Conservation (phyloP, 306 rosid species). For the Dalbergia cultrata region DNA sequence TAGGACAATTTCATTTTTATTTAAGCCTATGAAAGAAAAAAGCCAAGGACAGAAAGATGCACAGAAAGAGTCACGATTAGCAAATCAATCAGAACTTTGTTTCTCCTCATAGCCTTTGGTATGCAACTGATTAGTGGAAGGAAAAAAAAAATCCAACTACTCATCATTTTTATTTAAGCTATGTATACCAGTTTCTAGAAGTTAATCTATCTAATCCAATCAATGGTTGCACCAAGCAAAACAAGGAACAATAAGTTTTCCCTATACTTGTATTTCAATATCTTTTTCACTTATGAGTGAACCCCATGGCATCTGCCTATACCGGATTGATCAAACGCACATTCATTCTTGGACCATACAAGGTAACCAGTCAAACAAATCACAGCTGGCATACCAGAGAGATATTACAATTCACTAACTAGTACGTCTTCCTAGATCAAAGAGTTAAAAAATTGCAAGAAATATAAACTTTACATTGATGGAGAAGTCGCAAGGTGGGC, state of each 20-base stretch:
- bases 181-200: background rate
- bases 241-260: conserved; percentile 23
- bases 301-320: conserved; percentile 13
- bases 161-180: background rate
- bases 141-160: conserved; percentile 36
- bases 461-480: conserved; percentile 77
- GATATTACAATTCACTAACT: background rate
- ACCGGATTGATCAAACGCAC: background rate
- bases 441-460: conserved; percentile 14
- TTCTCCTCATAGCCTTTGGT: conserved; percentile 10
- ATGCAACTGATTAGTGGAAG: conserved; percentile 12
- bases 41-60: too few species aligned
- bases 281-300: conserved; percentile 16
- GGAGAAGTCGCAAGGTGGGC: conserved; percentile 97
- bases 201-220: conserved; percentile 18
- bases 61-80: background rate
- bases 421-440: conserved; percentile 1
- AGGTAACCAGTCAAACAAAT: conserved; percentile 5
- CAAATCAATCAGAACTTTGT: conserved; percentile 4
- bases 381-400: background rate
- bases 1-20: conserved; percentile 6
- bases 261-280: background rate
- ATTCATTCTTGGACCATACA: background rate
- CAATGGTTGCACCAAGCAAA: conserved; percentile 2
- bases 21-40: too few species aligned